Evolutionary conservation across 768 basidiomycete species (phyloP), one percentile per base, ranked within the genome.

Genomic region (Trametes elegans): DNA sequence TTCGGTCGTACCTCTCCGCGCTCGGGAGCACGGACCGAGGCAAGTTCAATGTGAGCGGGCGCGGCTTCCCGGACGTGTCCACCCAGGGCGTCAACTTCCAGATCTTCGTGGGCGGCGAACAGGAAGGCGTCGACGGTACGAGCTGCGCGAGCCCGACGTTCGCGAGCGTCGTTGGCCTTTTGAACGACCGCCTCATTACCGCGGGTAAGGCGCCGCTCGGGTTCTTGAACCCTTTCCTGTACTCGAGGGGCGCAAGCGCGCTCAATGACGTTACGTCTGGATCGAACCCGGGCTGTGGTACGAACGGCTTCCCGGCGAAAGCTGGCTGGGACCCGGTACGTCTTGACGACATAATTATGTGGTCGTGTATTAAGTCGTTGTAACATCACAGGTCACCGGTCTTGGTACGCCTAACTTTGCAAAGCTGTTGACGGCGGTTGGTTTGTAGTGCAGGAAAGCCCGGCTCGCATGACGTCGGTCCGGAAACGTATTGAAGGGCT

Each of bases 51-150:
- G 38, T 55, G 14, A 57, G 59, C 28, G 56, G 61, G 4, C 56
- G 79, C 79, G 86, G 70, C 3, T 74, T 74, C 63, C 88, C 87
- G 8, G 87, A 90, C 60, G 83, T 89, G 24, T 71, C 86, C 0
- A 83, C 87, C 0, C 83, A 84, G 64, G 74, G 75, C 2, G 61
- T 62, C 23, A 64, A 70, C 45, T 85, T 79, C 72, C 68, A 71
- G 14, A 73, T 87, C 38, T 73, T 74, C 63, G 68, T 75, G 39
- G 53, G 65, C 40, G 82, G 81, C 3, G 11, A 29, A 8, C n/a
- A 68, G 11, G 58, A 50, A 11, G 62, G 64, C 3, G 74, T 82
- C 42, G 77, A 70, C 2, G 88, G 88, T 40, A 90, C 88, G 6
- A 85, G 83, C 18, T 82, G 83, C 6, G 64, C 85, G 3, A 64